phyloP scores from a whole-genome alignment of 2,329 filamentous ascomycete species.

The Rugonectria rugulosa region DNA sequence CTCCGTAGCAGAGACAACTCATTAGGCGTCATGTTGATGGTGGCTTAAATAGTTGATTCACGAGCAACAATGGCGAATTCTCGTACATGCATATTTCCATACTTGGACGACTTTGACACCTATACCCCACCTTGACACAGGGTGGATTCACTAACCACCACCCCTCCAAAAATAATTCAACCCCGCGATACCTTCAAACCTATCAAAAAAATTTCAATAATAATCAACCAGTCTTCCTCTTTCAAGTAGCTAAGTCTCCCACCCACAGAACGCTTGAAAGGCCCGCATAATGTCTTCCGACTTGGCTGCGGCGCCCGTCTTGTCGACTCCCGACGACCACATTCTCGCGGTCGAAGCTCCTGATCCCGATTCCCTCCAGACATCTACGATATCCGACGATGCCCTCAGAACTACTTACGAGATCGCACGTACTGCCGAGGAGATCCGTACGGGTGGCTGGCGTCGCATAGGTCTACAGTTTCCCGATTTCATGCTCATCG shows the following conservation, averaged over 20 bases:
- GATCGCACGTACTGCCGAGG: conserved; percentile 77
- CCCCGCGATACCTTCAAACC: conserved; percentile 33
- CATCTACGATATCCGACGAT: conserved; percentile 61
- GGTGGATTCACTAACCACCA: conserved; percentile 3
- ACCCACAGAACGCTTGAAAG: background rate
- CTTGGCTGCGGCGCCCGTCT: conserved; percentile 62
- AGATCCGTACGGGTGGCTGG: conserved; percentile 78
- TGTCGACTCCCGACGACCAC: conserved; percentile 70
- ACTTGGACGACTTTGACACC: conserved; percentile 29
- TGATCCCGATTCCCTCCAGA: conserved; percentile 45
- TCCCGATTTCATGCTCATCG: conserved; percentile 88
- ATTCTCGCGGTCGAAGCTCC: conserved; percentile 65
- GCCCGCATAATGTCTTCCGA: conserved; percentile 52
- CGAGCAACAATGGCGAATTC: background rate
- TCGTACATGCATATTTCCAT: background rate
- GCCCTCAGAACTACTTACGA: conserved; percentile 84
- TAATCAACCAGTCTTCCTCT: conserved; percentile 14
- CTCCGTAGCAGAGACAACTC: no score
- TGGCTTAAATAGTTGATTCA: background rate
- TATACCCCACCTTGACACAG: conserved; percentile 42
- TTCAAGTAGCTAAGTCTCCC: no score
- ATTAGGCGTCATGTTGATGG: no score
- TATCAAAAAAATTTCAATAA: conserved; percentile 18
- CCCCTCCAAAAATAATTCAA: conserved; percentile 24
- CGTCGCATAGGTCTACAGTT: conserved; percentile 90